Evolutionary conservation across 352 stramenopile genomes (phyloP), one percentile per base, ranked within the genome.

Genomic region (Pythium diclinum): DNA sequence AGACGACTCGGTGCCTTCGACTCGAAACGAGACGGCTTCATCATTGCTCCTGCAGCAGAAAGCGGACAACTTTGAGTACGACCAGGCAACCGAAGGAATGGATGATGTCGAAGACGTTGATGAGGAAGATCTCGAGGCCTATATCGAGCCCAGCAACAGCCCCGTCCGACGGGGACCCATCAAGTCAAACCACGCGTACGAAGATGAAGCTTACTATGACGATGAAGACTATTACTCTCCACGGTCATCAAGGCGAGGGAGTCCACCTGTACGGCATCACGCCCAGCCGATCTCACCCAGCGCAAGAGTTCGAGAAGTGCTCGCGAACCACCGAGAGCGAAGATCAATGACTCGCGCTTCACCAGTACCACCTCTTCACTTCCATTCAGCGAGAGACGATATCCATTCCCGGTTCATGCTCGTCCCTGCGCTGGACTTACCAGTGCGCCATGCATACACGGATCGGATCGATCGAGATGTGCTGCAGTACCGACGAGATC

Each of bases 291-390:
- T 91, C 46, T 91, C 82, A 55, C 69, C 79, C 0, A 91, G 75
- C 40, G 79, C 81, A n/a, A 73, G 76, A 56, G 58, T 91, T 32
- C 75, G 82, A 33, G 78, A 85, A 46, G 78, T 76, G 1, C 44
- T 91, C 10, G 73, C 77, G 1, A 56, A 38, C 13, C 63, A 68
- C 5, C 55, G 68, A 30, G 52, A 89, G 42, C 69, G 71, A 4
- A 40, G 57, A 40, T 67, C 59, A 3, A 19, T 72, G 21, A 17
- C 56, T 53, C 33, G 56, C 6, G 10, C 46, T 6, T 17, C 33
- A 6, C 59, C 59, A 8, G 46, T 65, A 1, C 56, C 63, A 49
- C 46, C 47, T 25, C 5, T 61, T 25, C 68, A 59, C 8, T 76
- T 73, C 56, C 62, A 81, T 61, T 86, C 78, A 9, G 69, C 75